phyloP scores from a whole-genome alignment of 2,329 filamentous ascomycete species.

The Fusarium subglutinans region DNA sequence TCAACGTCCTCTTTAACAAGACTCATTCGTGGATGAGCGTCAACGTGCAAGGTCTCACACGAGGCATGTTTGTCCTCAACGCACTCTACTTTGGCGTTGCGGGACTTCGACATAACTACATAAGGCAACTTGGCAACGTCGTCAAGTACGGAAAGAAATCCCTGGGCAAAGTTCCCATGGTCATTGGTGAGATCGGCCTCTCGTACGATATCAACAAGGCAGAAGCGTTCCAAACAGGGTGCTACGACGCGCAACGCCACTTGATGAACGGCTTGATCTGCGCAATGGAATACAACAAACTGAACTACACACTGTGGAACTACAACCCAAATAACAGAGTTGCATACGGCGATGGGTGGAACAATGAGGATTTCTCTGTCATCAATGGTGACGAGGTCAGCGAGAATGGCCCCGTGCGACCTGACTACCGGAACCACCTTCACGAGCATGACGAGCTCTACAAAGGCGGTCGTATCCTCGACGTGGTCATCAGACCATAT shows the following conservation, averaged over 20 bases:
- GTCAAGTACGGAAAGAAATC: slow-evolving; percentile 46
- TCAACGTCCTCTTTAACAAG: slow-evolving; percentile 53
- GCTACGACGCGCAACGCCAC: slow-evolving; percentile 51
- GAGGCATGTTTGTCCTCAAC: slow-evolving; percentile 52
- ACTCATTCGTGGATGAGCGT: slow-evolving; percentile 49
- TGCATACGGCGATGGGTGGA: slow-evolving; percentile 54
- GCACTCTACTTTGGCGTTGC: slow-evolving; percentile 52
- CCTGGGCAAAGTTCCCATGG: slow-evolving; percentile 46
- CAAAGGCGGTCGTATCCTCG: slow-evolving; percentile 49
- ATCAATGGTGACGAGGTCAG: slow-evolving; percentile 48
- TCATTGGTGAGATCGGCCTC: slow-evolving; percentile 54
- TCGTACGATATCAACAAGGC: slow-evolving; percentile 53
- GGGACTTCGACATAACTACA: slow-evolving; percentile 52
- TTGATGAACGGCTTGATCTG: slow-evolving; percentile 52
- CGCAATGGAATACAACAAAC: slow-evolving; percentile 52
- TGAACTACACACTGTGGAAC: slow-evolving; percentile 53
- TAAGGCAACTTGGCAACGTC: slow-evolving; percentile 50
- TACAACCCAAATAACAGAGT: slow-evolving; percentile 52
- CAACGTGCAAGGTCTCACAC: slow-evolving; percentile 53
- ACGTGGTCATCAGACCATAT: slow-evolving; percentile 53
- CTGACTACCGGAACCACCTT: slow-evolving; percentile 47
- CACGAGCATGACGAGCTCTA: slow-evolving; percentile 50
- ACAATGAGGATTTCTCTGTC: slow-evolving; percentile 55
- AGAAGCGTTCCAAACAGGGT: slow-evolving; percentile 49
- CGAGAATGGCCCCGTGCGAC: slow-evolving; percentile 38